Percentiles rank a stretch among this genome's conserved stretches.
These are phyloP conservation scores for Oryza nivara DNA, from an alignment of 176 grass and related monocot species.

Conservation along the genomic window DNA sequence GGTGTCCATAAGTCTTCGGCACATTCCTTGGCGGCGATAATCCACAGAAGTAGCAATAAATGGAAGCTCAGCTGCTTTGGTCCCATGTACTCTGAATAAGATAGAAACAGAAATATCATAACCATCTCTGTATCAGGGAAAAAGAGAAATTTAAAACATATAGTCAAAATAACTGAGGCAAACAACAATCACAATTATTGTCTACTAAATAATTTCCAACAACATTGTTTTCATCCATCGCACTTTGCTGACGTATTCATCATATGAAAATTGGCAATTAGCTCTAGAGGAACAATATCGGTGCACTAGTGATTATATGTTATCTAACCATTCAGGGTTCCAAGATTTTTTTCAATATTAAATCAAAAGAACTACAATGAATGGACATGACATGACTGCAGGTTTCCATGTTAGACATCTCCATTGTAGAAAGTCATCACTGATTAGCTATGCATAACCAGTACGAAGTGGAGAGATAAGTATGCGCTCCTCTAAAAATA, in stretches of 20 bases:
- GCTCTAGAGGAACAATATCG: background rate
- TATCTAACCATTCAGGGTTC: background rate
- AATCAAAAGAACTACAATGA: background rate
- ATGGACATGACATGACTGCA: background rate
- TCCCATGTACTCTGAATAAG: constrained; percentile 76
- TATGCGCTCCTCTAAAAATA: background rate
- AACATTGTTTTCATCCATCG: background rate
- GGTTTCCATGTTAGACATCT: background rate
- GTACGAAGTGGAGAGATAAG: background rate
- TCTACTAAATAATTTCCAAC: background rate
- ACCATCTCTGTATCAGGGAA: background rate
- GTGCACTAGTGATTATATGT: background rate
- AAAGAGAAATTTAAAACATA: constrained; percentile 12
- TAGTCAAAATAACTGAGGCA: background rate
- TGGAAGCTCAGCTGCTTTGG: constrained; percentile 83
- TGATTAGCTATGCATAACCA: background rate
- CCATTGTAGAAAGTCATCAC: background rate
- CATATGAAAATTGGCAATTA: constrained; percentile 14
- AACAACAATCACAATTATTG: background rate
- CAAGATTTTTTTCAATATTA: background rate
- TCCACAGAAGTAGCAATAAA: constrained; percentile 80
- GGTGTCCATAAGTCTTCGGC: constrained; percentile 65
- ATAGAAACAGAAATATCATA: constrained; percentile 12
- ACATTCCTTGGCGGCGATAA: constrained; percentile 91
- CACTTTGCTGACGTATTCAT: constrained; percentile 19